Percentiles rank a stretch among this genome's conserved stretches.
phyloP scores from a whole-genome alignment of 768 basidiomycete species.

The Nidula microcarpa region DNA sequence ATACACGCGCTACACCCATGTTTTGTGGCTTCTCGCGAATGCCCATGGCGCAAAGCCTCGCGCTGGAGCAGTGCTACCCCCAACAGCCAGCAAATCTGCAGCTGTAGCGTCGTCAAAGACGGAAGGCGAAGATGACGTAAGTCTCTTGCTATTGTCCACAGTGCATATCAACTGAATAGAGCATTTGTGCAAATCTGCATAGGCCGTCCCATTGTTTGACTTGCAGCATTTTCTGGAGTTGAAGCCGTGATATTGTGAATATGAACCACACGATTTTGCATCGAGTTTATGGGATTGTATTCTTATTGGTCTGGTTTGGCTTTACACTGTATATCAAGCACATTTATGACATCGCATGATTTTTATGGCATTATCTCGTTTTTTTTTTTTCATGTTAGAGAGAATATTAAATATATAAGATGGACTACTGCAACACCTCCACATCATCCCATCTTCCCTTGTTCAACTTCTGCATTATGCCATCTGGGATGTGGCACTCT shows the following conservation, averaged over 20 bases:
- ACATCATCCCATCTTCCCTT: conserved; percentile 66
- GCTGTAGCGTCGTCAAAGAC: conserved; percentile 10
- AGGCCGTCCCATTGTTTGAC: conserved; percentile 53
- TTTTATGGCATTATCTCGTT: not conserved
- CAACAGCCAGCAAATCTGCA: conserved; percentile 15
- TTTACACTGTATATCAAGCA: too few relatives aligned
- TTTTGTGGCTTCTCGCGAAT: conserved; percentile 55
- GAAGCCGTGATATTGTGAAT: conserved; percentile 28
- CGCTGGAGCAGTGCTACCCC: conserved; percentile 46
- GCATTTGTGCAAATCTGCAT: not conserved
- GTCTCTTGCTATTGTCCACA: not conserved
- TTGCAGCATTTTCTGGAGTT: conserved; percentile 48
- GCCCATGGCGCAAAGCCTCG: conserved; percentile 45
- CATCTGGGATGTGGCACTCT: conserved; percentile 42
- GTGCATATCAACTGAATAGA: not conserved
- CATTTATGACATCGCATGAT: not conserved
- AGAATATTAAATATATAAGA: too few relatives aligned
- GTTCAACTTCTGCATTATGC: conserved; percentile 46
- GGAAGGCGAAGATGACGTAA: conserved; percentile 36
- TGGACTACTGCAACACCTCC: conserved; percentile 34
- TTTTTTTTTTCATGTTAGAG: too few relatives aligned
- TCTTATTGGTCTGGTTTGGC: too few relatives aligned
- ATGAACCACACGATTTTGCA: conserved; percentile 5
- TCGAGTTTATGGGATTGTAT: not conserved
- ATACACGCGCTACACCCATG: conserved; percentile 60